Evolutionary conservation across 1,284 basidiomycete species (phyloP), one percentile per base, ranked within the genome.

Genomic region (Sanghuangporus weigelae): DNA sequence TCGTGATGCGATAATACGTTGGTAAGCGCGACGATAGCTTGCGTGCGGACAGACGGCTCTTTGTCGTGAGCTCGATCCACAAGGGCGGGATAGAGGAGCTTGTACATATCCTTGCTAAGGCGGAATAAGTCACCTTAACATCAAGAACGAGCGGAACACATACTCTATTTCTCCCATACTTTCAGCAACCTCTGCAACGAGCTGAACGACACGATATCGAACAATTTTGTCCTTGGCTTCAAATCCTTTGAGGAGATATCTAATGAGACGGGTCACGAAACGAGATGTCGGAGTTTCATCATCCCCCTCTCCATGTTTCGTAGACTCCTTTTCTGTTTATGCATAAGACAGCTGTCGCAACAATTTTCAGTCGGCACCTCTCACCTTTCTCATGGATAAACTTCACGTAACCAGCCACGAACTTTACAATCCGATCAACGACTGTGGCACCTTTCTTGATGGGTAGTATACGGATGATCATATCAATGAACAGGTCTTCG

Each of bases 201-300:
- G 76, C 63, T 92, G 87, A 0, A 93, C 83, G 66, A 87, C 89
- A 21, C 95, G 85, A 70, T 89, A 94, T 12, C 95, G 84, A 26
- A 93, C 89, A 59, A 84, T 83, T 78, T 96, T 98, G 79, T 95
- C 91, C 75, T 96, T 98, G 3, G 95, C 92, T 8, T 82, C 74
- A 74, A 95, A 95, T 0, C 95, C 96, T 64, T 86, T 84, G 59
- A 96, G 78, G 21, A 97, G 81, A 77, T 92, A 93, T 57, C 84
- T 84, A 59, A 97, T 77, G 3, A 97, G 77, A 54, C 86, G 83
- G 10, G 83, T 75, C 1, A 91, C 79, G 69, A 98, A 95, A 61
- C 94, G 83, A 0, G 92, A 85, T 0, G 86, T 82, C 0, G 86
- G 77, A 0, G 88, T 90, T 42, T 91, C 87, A 12, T 87, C 83